Base-by-base conservation (phyloP, 2,329 filamentous ascomycete species). In the Eurotiales sp. region DNA sequence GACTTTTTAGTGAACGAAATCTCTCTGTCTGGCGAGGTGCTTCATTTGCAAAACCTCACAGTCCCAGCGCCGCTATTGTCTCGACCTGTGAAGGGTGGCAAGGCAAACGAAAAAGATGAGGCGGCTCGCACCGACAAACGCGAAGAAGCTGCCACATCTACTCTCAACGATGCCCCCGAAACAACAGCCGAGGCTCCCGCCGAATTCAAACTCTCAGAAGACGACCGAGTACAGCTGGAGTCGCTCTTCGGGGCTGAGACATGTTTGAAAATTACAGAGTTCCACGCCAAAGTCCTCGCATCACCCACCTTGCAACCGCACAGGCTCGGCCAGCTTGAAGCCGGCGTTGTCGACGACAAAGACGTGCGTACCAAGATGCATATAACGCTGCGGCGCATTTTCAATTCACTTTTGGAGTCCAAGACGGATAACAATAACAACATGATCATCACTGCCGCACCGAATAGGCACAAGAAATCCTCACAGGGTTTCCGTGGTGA, bases 1-100 rank as follows among this genome's bases (percentile, higher is more conserved):
- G 91, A 96, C 67, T 96, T 96, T 62, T 77, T 93, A 59, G 91
- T 96, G 60, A 91, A 95, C 64, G 91, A 96, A 69, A 92, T 96
- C 56, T 74, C 81, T 17, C 83, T 85, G 25, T 81, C 86, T 62
- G 90, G 90, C 14, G 72, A 83, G 49, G 88, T 95, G 12, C 68
- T 93, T 47, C 89, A 92, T 67, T 74, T 96, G 44, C 76, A 70
- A 52, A 79, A 76, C 48, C 68, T 79, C 14, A 59, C 61, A 15
- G 61, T 62, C 7, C 67, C 69, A 40, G 27, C 46, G 23, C 41
- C 52, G 8, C 42, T 59, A 11, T 56, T 56, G 48, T 39, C 46
- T 21, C 41, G 52, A 34, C 32, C 40, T 2, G 32, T 27, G 2
- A 53, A 49, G 40, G 23, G 30, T 41, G 37, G 30, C 21, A 49